Evolutionary conservation across 129 eudicot species (phyloP), one percentile per base, ranked within the genome.

Genomic region (Artemisia tridentata): DNA sequence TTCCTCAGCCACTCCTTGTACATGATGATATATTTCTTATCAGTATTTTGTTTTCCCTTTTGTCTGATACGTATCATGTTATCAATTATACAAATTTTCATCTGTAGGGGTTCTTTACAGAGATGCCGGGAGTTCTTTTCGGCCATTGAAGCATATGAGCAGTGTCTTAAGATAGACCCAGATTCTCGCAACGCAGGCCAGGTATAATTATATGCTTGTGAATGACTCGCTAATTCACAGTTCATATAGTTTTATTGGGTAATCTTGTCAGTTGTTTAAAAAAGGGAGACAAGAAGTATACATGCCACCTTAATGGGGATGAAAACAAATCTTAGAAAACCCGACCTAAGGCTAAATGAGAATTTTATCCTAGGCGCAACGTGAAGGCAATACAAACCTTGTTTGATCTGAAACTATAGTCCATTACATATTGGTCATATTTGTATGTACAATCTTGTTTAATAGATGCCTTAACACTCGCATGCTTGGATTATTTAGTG

Each of bases 171-270:
- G 76, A 88, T 93, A 54, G 98, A 93, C 68, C 95, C 95, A 15
- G 98, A 93, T 82, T 93, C 98, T 75, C 96, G 98, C 56, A 93
- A 93, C 67, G 98, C 98, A 2, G 98, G 98, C 79, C 98, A 93
- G 96, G 98, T 93, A 79, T 31, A 66, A 23, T 63, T 73, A 45
- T 67, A 57, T 50, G 41, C 56, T 49, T 58, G 63, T 72, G 16
- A 14, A 47, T 60, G 19, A 20, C 19, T 21, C 13, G 16, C 18
- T 60, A 21, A 9, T 74, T 59, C 52, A 13, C 31, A 34, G 41
- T 34, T 50, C 17, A 58, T 67, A n/a, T 27, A 21, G 67, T 18
- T 23, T 73, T 63, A 51, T 63, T 52, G 21, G 54, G 52, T 72
- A 48, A 59, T 61, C 12, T 23, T 59, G 20, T 48, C 13, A 61